Base-by-base conservation (phyloP, 2,329 filamentous ascomycete genomes). In the Diplocarpon rosae region DNA sequence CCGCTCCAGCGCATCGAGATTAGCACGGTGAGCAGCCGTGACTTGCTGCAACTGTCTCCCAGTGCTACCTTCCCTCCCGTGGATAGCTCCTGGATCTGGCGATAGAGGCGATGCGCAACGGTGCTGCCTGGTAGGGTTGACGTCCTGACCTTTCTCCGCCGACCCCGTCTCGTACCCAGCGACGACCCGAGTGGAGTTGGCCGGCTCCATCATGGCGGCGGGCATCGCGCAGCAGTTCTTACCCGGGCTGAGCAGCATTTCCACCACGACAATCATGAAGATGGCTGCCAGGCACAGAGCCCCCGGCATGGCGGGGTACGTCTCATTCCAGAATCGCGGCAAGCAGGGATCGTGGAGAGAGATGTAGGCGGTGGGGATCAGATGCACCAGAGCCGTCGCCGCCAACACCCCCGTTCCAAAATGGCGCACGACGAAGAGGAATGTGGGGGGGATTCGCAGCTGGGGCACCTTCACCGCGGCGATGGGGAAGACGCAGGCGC, bases 321-420 rank as follows among this genome's bases (percentile, higher is more conserved):
- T 45, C 28, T 39, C 39, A 37, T 41, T 31, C 43, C 43, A 45
- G 38, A 45, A 45, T 0, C 10, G 3, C 1, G 43, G 43, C 10
- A 45, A 27, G 29, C 43, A 45, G 15, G 73, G 71, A 54, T 79
- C 71, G 10, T 73, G 76, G 27, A 79, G 61, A n/a, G 71, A 77
- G 15, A 68, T 65, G 53, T 77, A 80, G 17, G 76, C 76, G 1
- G 75, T 80, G 9, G 76, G 76, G 4, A 80, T 66, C 15, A 80
- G 65, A 56, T 78, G 74, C 17, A 89, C 84, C 57, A 92, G 90
- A 43, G 85, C 84, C 1, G 85, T 90, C 10, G 85, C 85, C 50
- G 90, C 80, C 14, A 92, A 69, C 14, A 92, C 85, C 48, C 85
- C 85, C 1, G 85, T 90, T 58, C 85, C 83, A 52, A 86, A 83